These are phyloP conservation scores for Sclerotinia subarctica DNA, from an alignment of 2,329 filamentous ascomycete species.

Conservation along the genomic window DNA sequence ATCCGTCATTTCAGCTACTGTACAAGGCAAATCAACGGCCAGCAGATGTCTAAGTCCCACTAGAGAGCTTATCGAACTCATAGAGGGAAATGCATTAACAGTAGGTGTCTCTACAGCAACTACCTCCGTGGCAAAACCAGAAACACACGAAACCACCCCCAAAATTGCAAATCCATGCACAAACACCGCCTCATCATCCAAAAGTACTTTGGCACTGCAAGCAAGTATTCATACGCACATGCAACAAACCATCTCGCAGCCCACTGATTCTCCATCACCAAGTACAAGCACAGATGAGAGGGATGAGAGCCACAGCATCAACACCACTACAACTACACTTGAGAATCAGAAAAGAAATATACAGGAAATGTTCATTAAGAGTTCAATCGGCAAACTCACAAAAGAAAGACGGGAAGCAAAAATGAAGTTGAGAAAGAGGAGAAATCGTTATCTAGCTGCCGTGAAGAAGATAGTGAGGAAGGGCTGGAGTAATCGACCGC, in stretches of 20 bases:
- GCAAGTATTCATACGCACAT: no score
- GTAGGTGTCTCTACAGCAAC: not conserved
- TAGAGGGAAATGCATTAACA: not conserved
- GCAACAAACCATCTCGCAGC: no score
- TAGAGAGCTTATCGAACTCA: not conserved
- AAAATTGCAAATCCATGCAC: not conserved
- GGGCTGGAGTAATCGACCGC: not conserved
- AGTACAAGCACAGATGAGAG: not conserved
- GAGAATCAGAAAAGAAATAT: not conserved
- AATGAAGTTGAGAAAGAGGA: not conserved
- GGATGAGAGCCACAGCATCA: no score
- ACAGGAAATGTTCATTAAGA: not conserved
- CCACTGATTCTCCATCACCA: not conserved
- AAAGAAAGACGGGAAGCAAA: not conserved
- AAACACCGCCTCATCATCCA: no score
- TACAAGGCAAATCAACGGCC: not conserved
- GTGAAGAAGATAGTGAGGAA: not conserved
- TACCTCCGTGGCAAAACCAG: not conserved
- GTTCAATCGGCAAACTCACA: not conserved
- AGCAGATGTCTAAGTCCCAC: no score
- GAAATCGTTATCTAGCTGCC: not conserved
- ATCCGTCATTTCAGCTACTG: not conserved
- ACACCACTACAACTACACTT: not conserved
- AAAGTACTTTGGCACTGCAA: not conserved
- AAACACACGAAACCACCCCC: rapidly evolving